These are phyloP conservation scores for Thecaphora thlaspeos DNA, from an alignment of 1,284 basidiomycete genomes.

Conservation along the genomic window DNA sequence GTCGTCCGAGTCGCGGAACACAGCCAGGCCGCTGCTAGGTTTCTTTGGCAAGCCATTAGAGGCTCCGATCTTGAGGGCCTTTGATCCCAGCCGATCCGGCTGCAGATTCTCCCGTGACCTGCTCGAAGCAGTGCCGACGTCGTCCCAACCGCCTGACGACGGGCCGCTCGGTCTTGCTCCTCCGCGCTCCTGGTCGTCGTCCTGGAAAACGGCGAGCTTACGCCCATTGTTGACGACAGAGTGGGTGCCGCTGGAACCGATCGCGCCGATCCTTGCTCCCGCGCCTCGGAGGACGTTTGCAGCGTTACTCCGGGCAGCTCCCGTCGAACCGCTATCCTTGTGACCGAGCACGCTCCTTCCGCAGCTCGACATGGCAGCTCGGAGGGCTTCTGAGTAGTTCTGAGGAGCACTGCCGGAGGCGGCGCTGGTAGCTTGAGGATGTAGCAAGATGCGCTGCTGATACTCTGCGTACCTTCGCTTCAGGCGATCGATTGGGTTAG, in stretches of 20 bases:
- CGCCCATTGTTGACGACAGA: conserved; percentile 35
- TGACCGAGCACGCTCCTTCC: conserved; percentile 50
- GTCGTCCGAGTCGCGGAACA: conserved; percentile 59
- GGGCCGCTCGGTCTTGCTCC: conserved; percentile 8
- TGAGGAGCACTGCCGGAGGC: background rate
- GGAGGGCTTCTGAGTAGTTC: conserved; percentile 41
- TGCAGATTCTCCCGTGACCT: conserved; percentile 47
- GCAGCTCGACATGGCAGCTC: conserved; percentile 43
- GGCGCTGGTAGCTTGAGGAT: conserved; percentile 10
- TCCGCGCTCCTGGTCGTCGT: conserved; percentile 30
- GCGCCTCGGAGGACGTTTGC: conserved; percentile 30
- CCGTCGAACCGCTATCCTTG: conserved; percentile 20
- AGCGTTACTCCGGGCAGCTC: conserved; percentile 28
- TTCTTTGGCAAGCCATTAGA: conserved; percentile 34
- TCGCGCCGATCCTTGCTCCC: conserved; percentile 11
- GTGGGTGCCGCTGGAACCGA: conserved; percentile 12
- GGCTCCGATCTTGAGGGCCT: conserved; percentile 28
- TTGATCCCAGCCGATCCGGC: conserved; percentile 18
- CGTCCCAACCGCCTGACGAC: conserved; percentile 36
- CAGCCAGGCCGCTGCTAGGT: conserved; percentile 34
- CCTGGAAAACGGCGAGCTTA: conserved; percentile 44
- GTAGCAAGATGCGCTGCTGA: conserved; percentile 63
- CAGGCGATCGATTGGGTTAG: conserved; percentile 78
- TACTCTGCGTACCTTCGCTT: conserved; percentile 82
- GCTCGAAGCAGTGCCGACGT: conserved; percentile 29